Evolutionary conservation across 2,329 filamentous ascomycete species (phyloP).

Genomic region (Epichloe brachyelytri): DNA sequence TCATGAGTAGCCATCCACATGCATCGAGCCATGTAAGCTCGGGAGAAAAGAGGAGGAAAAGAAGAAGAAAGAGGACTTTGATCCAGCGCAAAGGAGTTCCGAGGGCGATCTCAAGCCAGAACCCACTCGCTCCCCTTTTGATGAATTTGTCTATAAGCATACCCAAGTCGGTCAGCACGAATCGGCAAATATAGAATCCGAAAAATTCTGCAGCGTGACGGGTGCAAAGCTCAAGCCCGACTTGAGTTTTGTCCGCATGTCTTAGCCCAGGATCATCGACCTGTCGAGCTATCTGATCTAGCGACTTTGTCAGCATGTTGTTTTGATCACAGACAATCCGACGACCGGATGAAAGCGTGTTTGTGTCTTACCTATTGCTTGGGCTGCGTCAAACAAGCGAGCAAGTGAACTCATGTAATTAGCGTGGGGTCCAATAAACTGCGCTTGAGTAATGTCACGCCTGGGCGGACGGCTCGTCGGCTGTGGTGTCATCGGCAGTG

Average conservation of each 20-base stretch:
- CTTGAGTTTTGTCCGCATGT: conserved; percentile 85
- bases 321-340: neutral
- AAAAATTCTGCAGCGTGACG: conserved; percentile 96
- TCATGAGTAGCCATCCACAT: neutral
- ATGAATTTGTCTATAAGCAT: conserved; percentile 91
- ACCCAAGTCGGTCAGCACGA: conserved; percentile 75
- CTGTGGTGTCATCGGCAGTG: conserved; percentile 61
- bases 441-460: conserved; percentile 53
- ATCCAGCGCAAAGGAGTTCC: neutral
- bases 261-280: conserved; percentile 89
- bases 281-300: conserved; percentile 91
- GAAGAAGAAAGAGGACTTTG: neutral
- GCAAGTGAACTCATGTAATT: conserved; percentile 87
- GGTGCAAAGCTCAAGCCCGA: conserved; percentile 85
- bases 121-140: conserved; percentile 95
- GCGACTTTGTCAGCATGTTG: conserved; percentile 1
- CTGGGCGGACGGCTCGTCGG: conserved; percentile 56
- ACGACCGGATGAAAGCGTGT: too few species aligned
- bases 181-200: conserved; percentile 89
- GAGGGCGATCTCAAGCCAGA: conserved; percentile 4
- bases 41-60: neutral
- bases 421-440: conserved; percentile 72
- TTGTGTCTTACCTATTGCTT: conserved; percentile 60
- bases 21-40: neutral
- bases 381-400: conserved; percentile 81